These are phyloP conservation scores for Calonectria montana DNA, from an alignment of 2,329 filamentous ascomycete genomes.

Conservation along the genomic window DNA sequence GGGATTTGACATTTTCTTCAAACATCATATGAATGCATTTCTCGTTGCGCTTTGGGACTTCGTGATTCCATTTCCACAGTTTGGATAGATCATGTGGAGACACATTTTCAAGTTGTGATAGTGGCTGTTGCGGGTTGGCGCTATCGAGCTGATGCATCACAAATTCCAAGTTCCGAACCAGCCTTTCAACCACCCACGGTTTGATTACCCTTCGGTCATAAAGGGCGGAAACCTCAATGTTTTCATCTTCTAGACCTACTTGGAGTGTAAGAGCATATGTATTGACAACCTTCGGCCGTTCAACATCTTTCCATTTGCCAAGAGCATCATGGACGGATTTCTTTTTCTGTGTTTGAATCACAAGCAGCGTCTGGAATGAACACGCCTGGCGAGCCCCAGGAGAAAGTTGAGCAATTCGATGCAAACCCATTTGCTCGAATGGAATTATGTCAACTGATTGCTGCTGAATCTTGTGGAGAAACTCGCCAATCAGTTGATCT, in stretches of 20 bases:
- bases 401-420: conserved; percentile 7
- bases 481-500: conserved; percentile 46
- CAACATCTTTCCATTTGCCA: background rate
- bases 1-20: conserved; percentile 7
- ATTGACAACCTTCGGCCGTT: background rate
- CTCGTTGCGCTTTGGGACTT: conserved; percentile 28
- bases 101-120: background rate
- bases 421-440: conserved; percentile 26
- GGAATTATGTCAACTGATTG: conserved; percentile 22
- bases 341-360: background rate
- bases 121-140: background rate
- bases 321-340: too few relatives aligned
- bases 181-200: background rate
- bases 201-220: conserved; percentile 8
- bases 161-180: conserved; percentile 7
- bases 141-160: conserved; percentile 14
- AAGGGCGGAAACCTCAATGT: background rate
- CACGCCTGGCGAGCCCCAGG: background rate
- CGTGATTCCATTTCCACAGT: conserved; percentile 25
- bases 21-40: conserved; percentile 31
- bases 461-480: conserved; percentile 48
- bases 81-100: conserved; percentile 26
- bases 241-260: background rate
- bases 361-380: conserved; percentile 21
- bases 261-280: conserved; percentile 13